Evolutionary conservation across 495 filamentous ascomycete species (phyloP), one percentile per base, ranked within the genome.

Genomic region (Mytilinidion resinicola): DNA sequence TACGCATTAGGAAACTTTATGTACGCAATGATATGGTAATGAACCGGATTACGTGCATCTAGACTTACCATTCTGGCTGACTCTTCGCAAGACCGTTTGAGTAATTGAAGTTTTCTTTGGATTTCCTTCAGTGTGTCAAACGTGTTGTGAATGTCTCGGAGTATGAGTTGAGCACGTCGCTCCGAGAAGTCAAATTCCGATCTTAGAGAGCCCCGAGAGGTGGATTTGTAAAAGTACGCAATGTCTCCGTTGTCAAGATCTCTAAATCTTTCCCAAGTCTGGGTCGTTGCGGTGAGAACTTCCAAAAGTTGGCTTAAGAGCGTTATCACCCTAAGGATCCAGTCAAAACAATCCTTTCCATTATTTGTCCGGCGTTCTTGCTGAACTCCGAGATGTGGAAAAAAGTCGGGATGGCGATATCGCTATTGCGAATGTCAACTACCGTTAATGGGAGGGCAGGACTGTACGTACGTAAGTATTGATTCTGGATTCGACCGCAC

Each of bases 381-480:
- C 25, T 6, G 25, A 30, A 30, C 6, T 30, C 25, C 25, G 25
- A 30, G 25, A 30, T 30, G 25, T 30, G 25, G 6, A 30, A 30
- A 30, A 6, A 30, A 30, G 25, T 30, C 25, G 25, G 25, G 25
- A 30, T 30, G 25, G 25, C 25, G 25, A 30, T 2, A 30, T 30
- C 25, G 25, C 25, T 30, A 3, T 30, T 30, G 25, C 25, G 25
- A 30, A 6, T 30, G 25, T 30, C 25, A 30, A 30, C 25, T 30
- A 30, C 25, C 25, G 25, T 30, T 2, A 6, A 30, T 3, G 25
- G 25, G 25, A 30, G 25, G 25, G 6, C 6, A 6, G 25, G 6
- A 30, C 25, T 30, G 6, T 30, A 44, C 56, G 19, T 53, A 59
- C 56, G 12, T 54, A 41, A 37, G 15, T 6, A 9, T 53, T 7